Evolutionary conservation across 2,329 filamentous ascomycete genomes (phyloP).

Genomic region (Cercospora brassicicola): DNA sequence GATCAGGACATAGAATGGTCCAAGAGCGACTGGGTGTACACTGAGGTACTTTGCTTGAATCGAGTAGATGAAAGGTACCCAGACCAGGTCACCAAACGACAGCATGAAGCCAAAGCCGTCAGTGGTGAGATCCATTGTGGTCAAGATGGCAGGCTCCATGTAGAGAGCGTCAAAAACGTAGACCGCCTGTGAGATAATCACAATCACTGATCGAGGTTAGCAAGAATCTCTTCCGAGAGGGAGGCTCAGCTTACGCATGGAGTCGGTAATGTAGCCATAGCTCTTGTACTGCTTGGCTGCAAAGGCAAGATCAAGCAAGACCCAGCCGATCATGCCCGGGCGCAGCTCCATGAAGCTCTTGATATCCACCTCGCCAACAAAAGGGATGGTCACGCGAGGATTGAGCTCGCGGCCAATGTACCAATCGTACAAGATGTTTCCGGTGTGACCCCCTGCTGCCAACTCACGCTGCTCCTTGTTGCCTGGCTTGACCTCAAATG

Average conservation of each 20-base stretch:
- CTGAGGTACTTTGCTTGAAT: conserved; percentile 82
- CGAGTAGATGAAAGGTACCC: conserved; percentile 88
- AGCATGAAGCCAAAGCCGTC: conserved; percentile 97
- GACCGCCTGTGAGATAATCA: conserved; percentile 72
- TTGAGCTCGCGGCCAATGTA: conserved; percentile 96
- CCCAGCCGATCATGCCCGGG: conserved; percentile 88
- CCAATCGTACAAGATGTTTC: conserved; percentile 90
- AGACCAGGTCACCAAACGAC: conserved; percentile 85
- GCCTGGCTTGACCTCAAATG: conserved; percentile 76
- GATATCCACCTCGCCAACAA: conserved; percentile 84
- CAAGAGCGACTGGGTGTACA: conserved; percentile 77
- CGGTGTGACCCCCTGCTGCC: conserved; percentile 75
- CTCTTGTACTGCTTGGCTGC: conserved; percentile 84
- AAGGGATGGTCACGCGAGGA: conserved; percentile 73
- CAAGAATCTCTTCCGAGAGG: background rate
- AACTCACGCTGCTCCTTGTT: conserved; percentile 74
- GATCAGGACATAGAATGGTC: conserved; percentile 62
- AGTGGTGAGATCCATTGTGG: conserved; percentile 89
- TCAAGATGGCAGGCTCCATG: conserved; percentile 85
- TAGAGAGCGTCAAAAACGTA: conserved; percentile 83
- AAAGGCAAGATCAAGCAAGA: conserved; percentile 80
- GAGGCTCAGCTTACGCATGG: conserved; percentile 54
- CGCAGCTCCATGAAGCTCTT: conserved; percentile 87
- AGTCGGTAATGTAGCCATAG: conserved; percentile 80
- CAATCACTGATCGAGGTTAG: conserved; percentile 54